phyloP scores from a whole-genome alignment of 2,329 filamentous ascomycete species.

The Hypoxylon sp. region DNA sequence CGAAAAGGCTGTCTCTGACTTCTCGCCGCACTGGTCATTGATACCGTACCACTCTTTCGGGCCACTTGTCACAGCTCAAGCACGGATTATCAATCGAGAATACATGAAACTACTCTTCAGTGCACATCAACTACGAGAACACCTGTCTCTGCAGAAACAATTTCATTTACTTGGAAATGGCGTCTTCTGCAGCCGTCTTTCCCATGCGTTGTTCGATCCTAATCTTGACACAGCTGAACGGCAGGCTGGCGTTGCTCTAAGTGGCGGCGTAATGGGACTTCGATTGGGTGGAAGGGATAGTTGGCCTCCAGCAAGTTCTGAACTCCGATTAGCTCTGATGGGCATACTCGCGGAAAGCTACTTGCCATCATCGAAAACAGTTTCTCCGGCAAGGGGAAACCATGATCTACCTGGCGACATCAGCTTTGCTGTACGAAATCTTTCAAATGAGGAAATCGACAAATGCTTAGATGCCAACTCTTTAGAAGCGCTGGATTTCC shows the following conservation, averaged over 20 bases:
- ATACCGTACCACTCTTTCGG: slow-evolving; percentile 80
- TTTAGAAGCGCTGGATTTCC: slow-evolving; percentile 91
- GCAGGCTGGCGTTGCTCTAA: slow-evolving; percentile 75
- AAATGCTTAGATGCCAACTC: slow-evolving; percentile 86
- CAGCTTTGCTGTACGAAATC: slow-evolving; percentile 87
- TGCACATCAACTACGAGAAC: slow-evolving; percentile 77
- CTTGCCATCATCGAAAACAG: slow-evolving; percentile 49
- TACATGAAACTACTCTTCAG: slow-evolving; percentile 83
- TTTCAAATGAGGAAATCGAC: slow-evolving; percentile 83
- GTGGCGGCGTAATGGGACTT: slow-evolving; percentile 82
- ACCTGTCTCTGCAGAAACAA: slow-evolving; percentile 80
- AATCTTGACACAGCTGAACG: slow-evolving; percentile 85
- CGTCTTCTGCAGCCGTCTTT: slow-evolving; percentile 83
- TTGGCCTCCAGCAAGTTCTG: slow-evolving; percentile 95
- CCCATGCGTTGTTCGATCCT: slow-evolving; percentile 87
- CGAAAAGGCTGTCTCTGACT: slow-evolving; percentile 48
- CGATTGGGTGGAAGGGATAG: slow-evolving; percentile 83
- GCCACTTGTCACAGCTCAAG: slow-evolving; percentile 80
- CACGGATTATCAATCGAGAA: slow-evolving; percentile 81
- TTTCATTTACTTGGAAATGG: slow-evolving; percentile 91
- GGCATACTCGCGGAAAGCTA: slow-evolving; percentile 86
- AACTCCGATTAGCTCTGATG: slow-evolving; percentile 90
- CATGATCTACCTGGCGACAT: slow-evolving; percentile 75
- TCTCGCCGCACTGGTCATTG: slow-evolving; percentile 71
- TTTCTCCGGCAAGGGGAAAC: slow-evolving; percentile 53